Base-by-base conservation (phyloP, 2,329 filamentous ascomycete genomes). In the Hirsutella minnesotensis region DNA sequence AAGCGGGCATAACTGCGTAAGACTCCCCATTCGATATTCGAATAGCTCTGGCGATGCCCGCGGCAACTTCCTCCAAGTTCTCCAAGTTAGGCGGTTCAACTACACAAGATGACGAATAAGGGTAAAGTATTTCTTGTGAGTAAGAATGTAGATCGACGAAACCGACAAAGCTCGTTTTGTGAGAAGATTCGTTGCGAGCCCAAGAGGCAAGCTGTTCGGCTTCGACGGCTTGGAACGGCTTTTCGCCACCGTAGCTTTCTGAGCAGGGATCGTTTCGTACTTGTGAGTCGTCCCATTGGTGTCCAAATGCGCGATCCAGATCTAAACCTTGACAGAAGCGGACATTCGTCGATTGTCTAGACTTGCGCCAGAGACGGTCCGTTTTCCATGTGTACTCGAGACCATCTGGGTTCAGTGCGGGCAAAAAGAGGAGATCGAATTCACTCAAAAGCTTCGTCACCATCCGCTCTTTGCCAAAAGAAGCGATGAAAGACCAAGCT, bases 351-450 rank as follows among this genome's bases (percentile, higher is more conserved):
- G 80, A 74, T 58, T 96, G 90, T 39, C 87, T 73, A 45, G 92
- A 94, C 66, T 96, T 98, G 55, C 90, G 83, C 90, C 90, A 98
- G 0, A 98, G 70, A 8, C 92, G 81, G 60, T 98, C 90, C 1
- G 78, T 78, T 46, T 89, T 79, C 90, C 90, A 96, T 1, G 86
- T 88, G 62, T 95, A 95, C 49, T 87, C 82, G 56, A 95, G 94
- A 24, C 92, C 92, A 59, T 98, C 92, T 0, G 90, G 88, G 57
- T 98, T 98, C 45, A 92, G 64, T 0, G 86, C 86, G 1, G 92
- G 92, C 20, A 96, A 74, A 52, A 96, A 83, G 37, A 96, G 72
- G 52, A 94, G 80, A 61, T 96, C 89, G 55, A 90, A 95, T 43
- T 83, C 72, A 48, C 92, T 73, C 4, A 98, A 72, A 9, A 96